Evolutionary conservation across 2,329 filamentous ascomycete species (phyloP).

Genomic region (Neocatenulostroma microsporum): DNA sequence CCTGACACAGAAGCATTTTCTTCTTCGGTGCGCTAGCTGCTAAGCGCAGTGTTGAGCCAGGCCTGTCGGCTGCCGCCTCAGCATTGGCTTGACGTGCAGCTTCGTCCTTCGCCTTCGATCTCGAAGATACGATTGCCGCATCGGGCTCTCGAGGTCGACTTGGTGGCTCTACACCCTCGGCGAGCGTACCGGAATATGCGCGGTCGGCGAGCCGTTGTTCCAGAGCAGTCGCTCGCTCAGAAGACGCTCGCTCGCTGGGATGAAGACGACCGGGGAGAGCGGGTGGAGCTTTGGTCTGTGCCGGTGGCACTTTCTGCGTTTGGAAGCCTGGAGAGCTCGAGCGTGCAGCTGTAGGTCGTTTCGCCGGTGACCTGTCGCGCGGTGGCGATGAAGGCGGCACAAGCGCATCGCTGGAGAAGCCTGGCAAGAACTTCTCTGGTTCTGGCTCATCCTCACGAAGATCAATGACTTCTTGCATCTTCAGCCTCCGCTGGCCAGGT

Average conservation of each 20-base stretch:
- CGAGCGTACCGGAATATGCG: too few species aligned
- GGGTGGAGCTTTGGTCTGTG: too few species aligned
- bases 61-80: too few species aligned
- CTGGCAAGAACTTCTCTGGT: conserved; percentile 18
- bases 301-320: conserved; percentile 8
- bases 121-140: too few species aligned
- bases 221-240: too few species aligned
- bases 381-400: conserved; percentile 17
- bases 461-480: conserved; percentile 27
- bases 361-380: not conserved
- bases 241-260: too few species aligned
- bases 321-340: conserved; percentile 31
- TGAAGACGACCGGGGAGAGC: too few species aligned
- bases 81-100: too few species aligned
- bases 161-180: too few species aligned
- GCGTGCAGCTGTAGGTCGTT: conserved; percentile 15
- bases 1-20: conserved; percentile 36
- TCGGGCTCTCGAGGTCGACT: too few species aligned
- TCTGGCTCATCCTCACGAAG: conserved; percentile 30
- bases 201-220: too few species aligned
- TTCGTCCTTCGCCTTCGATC: too few species aligned
- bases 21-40: conserved; percentile 33
- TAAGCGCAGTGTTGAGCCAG: conserved; percentile 32
- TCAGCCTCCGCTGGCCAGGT: conserved; percentile 16
- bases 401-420: conserved; percentile 21